Evolutionary conservation across 441 rosid species (phyloP), one percentile per base, ranked within the genome.

Genomic region (Erodium texanum): DNA sequence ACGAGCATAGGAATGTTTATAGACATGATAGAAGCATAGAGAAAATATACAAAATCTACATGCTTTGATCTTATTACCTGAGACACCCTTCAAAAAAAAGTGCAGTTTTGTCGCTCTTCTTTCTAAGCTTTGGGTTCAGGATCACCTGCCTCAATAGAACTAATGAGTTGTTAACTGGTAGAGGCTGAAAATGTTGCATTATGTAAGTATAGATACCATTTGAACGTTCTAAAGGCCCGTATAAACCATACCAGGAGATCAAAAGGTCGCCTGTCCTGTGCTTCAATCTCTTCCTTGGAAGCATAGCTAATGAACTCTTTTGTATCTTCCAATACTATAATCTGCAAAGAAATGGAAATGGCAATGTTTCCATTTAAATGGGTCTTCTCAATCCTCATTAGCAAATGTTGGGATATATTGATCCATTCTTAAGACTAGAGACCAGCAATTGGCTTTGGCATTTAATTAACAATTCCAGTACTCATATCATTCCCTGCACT

Each of bases 271-370:
- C 98, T 82, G 43, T 93, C 86, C 74, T 86, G 93, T 32, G 86
- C 90, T 76, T 80, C 75, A 45, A 45, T 81, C 77, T 86, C 97
- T 29, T 85, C 91, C 75, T 85, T 87, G 7, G 94, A 86, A 59
- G 86, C 87, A 80, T 89, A 90, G 73, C 96, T 77, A 50, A 90
- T 86, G 73, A 83, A 93, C 72, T 90, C 96, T 62, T 63, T 66
- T 54, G 91, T 90, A 80, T 93, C 98, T 85, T 93, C 98, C 80
- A 93, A 77, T n/a, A 87, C 96, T 63, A 93, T 83, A 45, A 93
- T 86, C 97, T 93, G 84, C 79, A 76, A 19, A 65, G 62, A 54
- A 38, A 10, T 2, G 20, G 62, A 50, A 71, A 59, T 65, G 34
- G 34, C 34, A 27, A 24, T 7, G 48, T 9, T 52, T 52, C 19